Percentiles rank a stretch among this genome's conserved stretches.
phyloP scores from a whole-genome alignment of 2,329 filamentous ascomycete species.

The Penicillium sp. region DNA sequence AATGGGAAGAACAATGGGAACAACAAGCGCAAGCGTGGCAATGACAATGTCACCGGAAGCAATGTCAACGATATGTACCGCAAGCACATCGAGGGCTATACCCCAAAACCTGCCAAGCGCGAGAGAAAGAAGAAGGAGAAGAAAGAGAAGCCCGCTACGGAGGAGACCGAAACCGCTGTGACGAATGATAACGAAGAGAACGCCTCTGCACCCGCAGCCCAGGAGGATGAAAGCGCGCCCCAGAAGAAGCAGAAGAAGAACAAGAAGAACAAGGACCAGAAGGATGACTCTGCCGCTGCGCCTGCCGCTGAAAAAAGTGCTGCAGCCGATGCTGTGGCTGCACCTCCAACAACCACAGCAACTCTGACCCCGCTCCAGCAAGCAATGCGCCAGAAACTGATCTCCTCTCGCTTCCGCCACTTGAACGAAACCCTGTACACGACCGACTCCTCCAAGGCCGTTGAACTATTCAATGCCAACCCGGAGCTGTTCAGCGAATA shows the following conservation, averaged over 20 bases:
- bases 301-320: background rate
- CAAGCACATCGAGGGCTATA: conserved; percentile 71
- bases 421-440: conserved; percentile 97
- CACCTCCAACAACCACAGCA: conserved; percentile 46
- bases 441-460: conserved; percentile 78
- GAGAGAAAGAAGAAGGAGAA: conserved; percentile 29
- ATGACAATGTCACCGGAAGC: conserved; percentile 57
- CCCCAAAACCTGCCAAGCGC: conserved; percentile 29
- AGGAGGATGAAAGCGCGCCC: conserved; percentile 25
- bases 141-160: background rate
- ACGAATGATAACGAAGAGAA: background rate
- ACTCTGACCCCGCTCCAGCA: conserved; percentile 90
- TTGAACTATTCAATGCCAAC: conserved; percentile 75
- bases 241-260: conserved; percentile 34
- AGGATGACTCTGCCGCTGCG: conserved; percentile 15
- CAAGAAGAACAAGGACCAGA: conserved; percentile 33
- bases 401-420: conserved; percentile 93
- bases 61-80: conserved; percentile 80
- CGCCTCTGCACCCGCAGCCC: conserved; percentile 17
- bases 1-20: conserved; percentile 29
- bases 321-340: conserved; percentile 22
- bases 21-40: conserved; percentile 54
- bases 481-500: conserved; percentile 96
- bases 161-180: background rate
- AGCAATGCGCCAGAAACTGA: conserved; percentile 90